phyloP scores from a whole-genome alignment of 2,329 filamentous ascomycete species.

The Aspergillus sp. region DNA sequence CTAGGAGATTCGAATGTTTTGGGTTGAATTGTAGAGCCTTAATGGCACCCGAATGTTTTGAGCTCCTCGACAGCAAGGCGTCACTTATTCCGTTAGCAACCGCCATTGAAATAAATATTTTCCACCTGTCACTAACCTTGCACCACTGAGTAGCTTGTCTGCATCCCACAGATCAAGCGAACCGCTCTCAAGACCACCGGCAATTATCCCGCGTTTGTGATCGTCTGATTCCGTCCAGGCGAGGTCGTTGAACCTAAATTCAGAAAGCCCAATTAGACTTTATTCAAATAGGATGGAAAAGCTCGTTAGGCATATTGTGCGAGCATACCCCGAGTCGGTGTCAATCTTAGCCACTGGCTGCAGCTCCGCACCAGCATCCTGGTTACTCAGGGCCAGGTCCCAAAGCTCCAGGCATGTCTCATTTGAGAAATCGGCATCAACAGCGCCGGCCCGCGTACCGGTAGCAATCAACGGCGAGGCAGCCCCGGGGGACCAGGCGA shows the following conservation, averaged over 20 bases:
- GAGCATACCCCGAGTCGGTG: slow-evolving; percentile 78
- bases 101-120: background rate
- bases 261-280: slow-evolving; percentile 23
- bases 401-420: slow-evolving; percentile 96
- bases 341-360: slow-evolving; percentile 79
- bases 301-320: background rate
- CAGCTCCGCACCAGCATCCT: slow-evolving; percentile 75
- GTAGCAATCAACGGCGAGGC: slow-evolving; percentile 82
- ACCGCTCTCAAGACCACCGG: slow-evolving; percentile 91
- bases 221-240: slow-evolving; percentile 85
- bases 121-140: slow-evolving; percentile 44
- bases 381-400: slow-evolving; percentile 82
- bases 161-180: slow-evolving; percentile 93
- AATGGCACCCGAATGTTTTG: slow-evolving; percentile 88
- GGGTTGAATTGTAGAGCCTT: slow-evolving; percentile 98
- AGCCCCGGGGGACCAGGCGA: slow-evolving; percentile 89
- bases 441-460: slow-evolving; percentile 89
- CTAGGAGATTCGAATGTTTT: slow-evolving; percentile 82
- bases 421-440: slow-evolving; percentile 96
- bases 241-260: slow-evolving; percentile 85
- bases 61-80: slow-evolving; percentile 79
- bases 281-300: background rate
- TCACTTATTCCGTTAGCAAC: slow-evolving; percentile 49
- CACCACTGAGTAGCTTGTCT: slow-evolving; percentile 59
- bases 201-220: slow-evolving; percentile 83